Conservation (phyloP, 805 yeast species). For the Candida cerambycidarum region DNA sequence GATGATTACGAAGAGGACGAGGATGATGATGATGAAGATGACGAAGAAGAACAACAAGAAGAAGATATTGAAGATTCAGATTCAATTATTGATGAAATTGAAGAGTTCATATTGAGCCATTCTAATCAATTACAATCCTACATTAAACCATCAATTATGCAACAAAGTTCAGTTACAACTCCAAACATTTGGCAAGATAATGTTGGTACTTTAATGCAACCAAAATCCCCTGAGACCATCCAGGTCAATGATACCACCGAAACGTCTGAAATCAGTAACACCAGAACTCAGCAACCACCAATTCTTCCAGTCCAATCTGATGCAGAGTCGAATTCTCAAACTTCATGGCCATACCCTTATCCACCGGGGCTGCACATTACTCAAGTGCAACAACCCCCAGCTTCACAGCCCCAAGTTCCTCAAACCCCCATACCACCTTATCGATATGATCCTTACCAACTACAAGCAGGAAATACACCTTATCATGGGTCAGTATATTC, state of each 20-base stretch:
- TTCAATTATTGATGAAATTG: slow-evolving; percentile 36
- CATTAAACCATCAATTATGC: slow-evolving; percentile 4
- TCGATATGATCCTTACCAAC: slow-evolving; percentile 3
- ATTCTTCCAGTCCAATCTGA: slow-evolving; percentile 1
- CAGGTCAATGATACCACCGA: slow-evolving; percentile 1
- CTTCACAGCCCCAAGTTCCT: no score
- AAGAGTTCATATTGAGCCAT: slow-evolving; percentile 34
- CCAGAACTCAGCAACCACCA: background rate
- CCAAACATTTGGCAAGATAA: slow-evolving; percentile 7
- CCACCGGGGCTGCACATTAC: no score
- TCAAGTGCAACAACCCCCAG: no score
- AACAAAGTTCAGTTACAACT: slow-evolving; percentile 2
- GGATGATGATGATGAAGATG: slow-evolving; percentile 7
- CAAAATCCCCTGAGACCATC: background rate
- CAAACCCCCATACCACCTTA: slow-evolving; percentile 8
- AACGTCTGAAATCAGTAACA: background rate
- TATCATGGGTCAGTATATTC: background rate
- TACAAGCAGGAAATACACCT: slow-evolving; percentile 12
- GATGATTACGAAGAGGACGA: slow-evolving; percentile 4
- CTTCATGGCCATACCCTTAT: background rate
- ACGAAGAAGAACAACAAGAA: slow-evolving; percentile 3
- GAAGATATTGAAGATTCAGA: slow-evolving; percentile 2
- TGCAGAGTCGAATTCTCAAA: background rate
- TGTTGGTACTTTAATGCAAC: slow-evolving; percentile 4
- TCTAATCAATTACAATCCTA: slow-evolving; percentile 25